Conservation (phyloP, 345 rosid genomes). For the Raphanus raphanistrum region DNA sequence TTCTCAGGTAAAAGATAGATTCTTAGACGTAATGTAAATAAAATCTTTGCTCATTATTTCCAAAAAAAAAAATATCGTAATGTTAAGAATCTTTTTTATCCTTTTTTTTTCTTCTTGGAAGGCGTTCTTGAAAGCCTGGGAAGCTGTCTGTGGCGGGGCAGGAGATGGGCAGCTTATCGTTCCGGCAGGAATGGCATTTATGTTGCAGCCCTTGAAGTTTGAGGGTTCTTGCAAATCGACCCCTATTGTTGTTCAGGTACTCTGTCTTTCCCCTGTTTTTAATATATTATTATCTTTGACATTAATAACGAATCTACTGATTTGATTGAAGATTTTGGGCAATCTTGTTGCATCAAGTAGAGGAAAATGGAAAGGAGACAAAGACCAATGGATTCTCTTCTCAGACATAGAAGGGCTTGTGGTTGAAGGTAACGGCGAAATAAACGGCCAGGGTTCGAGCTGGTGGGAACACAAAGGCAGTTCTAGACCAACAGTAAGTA, state of each 20-base stretch:
- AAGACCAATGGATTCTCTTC: constrained; percentile 40
- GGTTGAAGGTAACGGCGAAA: constrained; percentile 36
- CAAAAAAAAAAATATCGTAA: background rate
- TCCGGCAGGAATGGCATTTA: constrained; percentile 38
- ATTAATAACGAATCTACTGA: background rate
- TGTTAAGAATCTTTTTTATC: background rate
- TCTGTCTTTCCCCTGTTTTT: constrained; percentile 18
- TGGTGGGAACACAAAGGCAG: constrained; percentile 48
- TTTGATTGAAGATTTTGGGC: constrained; percentile 36
- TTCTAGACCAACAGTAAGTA: constrained; percentile 41
- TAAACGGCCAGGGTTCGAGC: constrained; percentile 45
- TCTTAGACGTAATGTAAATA: background rate
- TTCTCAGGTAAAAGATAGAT: constrained; percentile 28
- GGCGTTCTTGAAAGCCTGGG: constrained; percentile 50
- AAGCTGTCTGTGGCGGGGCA: constrained; percentile 32
- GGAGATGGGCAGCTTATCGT: constrained; percentile 29
- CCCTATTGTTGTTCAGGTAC: constrained; percentile 41
- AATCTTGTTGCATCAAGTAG: constrained; percentile 41
- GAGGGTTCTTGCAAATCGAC: constrained; percentile 46
- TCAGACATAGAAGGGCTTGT: constrained; percentile 32
- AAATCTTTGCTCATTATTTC: background rate
- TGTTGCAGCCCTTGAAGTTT: constrained; percentile 43
- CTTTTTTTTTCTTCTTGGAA: constrained; percentile 10
- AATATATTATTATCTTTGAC: background rate
- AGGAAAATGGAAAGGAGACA: constrained; percentile 38